Evolutionary conservation across 495 filamentous ascomycete species (phyloP).

Genomic region (Neohortaea acidophila): DNA sequence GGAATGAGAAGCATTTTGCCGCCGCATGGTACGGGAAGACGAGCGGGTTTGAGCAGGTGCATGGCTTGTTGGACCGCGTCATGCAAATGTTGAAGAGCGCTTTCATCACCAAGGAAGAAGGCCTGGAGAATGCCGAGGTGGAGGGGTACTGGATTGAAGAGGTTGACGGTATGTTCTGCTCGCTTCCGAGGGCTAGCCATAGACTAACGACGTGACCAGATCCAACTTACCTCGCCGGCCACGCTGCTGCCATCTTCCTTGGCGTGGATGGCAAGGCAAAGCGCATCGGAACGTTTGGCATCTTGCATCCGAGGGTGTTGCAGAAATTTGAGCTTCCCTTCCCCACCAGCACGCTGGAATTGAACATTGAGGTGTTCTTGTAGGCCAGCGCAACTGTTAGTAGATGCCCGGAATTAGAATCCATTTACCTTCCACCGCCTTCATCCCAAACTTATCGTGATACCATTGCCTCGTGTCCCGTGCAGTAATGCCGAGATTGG

Average conservation of each 20-base stretch:
- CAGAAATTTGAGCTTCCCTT: conserved; percentile 89
- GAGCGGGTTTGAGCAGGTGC: conserved; percentile 91
- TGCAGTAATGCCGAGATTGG: conserved; percentile 77
- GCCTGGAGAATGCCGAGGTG: conserved; percentile 37
- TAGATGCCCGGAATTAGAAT: conserved; percentile 70
- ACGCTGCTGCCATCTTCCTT: conserved; percentile 68
- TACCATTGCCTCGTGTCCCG: conserved; percentile 68
- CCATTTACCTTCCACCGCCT: conserved; percentile 51
- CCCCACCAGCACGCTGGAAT: conserved; percentile 86
- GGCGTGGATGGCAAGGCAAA: conserved; percentile 50
- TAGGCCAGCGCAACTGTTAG: conserved; percentile 29
- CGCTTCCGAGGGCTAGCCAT: conserved; percentile 5
- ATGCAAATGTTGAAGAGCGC: conserved; percentile 80
- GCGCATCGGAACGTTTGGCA: conserved; percentile 76
- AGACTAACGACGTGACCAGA: conserved; percentile 31
- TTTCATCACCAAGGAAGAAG: conserved; percentile 64
- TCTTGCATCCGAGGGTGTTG: conserved; percentile 80
- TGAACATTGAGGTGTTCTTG: conserved; percentile 91
- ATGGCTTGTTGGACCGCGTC: conserved; percentile 81
- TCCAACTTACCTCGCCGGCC: conserved; percentile 78
- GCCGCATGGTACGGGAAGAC: conserved; percentile 91
- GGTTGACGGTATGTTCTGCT: conserved; percentile 47
- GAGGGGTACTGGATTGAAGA: conserved; percentile 82
- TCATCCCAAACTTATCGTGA: conserved; percentile 54
- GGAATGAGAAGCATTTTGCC: conserved; percentile 88